Evolutionary conservation across 2,329 filamentous ascomycete species (phyloP).

Genomic region (Claviceps maximensis): DNA sequence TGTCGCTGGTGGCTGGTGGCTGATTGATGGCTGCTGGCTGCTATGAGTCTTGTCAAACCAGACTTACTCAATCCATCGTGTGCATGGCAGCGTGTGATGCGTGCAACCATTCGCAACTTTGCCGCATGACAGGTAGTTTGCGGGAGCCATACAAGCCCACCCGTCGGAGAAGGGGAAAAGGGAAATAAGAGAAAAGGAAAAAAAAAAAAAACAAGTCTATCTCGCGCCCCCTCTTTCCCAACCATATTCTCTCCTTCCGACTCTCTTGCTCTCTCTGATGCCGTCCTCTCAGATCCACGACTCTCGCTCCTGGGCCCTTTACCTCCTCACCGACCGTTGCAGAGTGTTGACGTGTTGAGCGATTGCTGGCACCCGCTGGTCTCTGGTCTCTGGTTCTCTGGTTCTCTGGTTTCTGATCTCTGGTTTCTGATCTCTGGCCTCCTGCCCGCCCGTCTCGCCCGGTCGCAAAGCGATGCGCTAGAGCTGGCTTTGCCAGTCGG

Average conservation of each 20-base stretch:
- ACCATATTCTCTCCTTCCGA: neutral
- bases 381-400: no score
- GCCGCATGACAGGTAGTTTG: neutral
- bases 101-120: conserved; percentile 3
- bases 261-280: neutral
- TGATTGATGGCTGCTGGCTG: no score
- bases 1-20: no score
- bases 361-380: no score
- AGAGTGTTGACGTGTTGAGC: no score
- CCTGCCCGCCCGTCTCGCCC: neutral
- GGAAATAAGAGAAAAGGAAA: no score
- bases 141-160: neutral
- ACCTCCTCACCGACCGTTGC: no score
- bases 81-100: conserved; percentile 5
- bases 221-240: neutral
- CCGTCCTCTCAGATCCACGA: neutral
- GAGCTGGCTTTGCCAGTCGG: neutral
- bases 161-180: no score
- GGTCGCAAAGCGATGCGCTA: conserved; percentile 2
- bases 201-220: neutral
- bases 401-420: no score
- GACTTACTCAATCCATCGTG: conserved; percentile 3
- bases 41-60: no score
- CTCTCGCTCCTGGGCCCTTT: neutral
- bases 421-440: no score